Conservation (phyloP, 2,329 filamentous ascomycete species). For the Fusarium tuaranense region DNA sequence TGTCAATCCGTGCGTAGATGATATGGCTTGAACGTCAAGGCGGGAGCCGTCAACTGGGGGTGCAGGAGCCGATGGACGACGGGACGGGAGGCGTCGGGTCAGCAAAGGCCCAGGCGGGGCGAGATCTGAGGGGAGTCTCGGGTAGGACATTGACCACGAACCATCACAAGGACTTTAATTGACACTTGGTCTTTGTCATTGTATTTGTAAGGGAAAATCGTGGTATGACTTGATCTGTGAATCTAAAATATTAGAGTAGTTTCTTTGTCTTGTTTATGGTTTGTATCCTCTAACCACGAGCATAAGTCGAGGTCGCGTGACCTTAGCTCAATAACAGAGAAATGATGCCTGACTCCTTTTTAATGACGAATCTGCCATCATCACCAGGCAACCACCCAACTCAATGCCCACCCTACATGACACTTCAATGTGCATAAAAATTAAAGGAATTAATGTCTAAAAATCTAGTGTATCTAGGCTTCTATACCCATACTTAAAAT, state of each 20-base stretch:
- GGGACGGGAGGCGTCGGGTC: not conserved
- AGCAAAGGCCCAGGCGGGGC: not conserved
- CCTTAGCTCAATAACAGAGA: not conserved
- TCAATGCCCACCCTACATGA: not conserved
- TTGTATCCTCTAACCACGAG: no score
- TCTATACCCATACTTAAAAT: slow-evolving; percentile 2
- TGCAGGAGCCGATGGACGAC: not conserved
- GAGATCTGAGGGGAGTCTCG: not conserved
- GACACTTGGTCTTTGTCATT: not conserved
- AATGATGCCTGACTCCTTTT: not conserved
- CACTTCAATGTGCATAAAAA: not conserved
- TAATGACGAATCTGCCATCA: no score
- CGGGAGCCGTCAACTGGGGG: not conserved
- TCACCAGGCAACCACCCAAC: not conserved
- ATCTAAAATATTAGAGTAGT: not conserved
- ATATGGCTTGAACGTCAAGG: not conserved
- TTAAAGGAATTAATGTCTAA: not conserved
- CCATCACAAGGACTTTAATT: not conserved
- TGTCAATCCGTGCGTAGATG: not conserved
- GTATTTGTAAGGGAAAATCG: not conserved
- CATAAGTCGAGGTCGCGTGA: not conserved
- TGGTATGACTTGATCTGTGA: not conserved
- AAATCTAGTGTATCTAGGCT: not conserved
- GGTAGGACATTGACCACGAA: not conserved
- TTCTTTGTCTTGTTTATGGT: not conserved